These are phyloP conservation scores for Oryza meyeriana DNA, from an alignment of 176 grass and related monocot species.

Conservation along the genomic window DNA sequence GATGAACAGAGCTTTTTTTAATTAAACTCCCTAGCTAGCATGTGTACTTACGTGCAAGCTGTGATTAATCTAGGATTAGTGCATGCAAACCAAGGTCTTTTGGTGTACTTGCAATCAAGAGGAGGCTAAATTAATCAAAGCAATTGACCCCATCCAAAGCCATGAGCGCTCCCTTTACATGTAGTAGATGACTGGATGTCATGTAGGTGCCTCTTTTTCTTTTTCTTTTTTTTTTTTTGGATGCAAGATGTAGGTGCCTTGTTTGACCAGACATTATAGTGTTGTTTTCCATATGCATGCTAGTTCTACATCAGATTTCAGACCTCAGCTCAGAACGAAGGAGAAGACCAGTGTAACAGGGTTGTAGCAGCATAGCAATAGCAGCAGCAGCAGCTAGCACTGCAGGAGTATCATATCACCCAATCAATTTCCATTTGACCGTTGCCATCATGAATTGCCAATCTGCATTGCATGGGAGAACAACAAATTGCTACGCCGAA, in stretches of 20 bases:
- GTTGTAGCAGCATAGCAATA: neutral
- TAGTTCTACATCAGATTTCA: neutral
- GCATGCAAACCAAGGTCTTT: constrained; percentile 29
- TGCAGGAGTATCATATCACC: neutral
- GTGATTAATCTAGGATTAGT: neutral
- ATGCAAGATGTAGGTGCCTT: neutral
- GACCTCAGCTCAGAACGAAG: neutral
- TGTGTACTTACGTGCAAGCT: constrained; percentile 9
- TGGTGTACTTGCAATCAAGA: constrained; percentile 42
- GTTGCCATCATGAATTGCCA: neutral
- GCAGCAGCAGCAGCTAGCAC: neutral
- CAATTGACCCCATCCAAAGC: constrained; percentile 23
- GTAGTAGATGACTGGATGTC: neutral
- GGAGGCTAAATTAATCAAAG: constrained; percentile 17
- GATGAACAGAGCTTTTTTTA: constrained; percentile 11
- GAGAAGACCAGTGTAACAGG: neutral
- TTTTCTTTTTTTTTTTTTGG: neutral
- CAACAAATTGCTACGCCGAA: neutral
- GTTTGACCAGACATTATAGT: neutral
- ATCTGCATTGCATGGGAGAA: neutral
- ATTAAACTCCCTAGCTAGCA: neutral
- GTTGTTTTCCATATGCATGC: neutral
- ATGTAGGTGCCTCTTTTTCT: neutral
- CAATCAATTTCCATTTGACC: neutral
- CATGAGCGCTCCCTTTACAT: neutral